Base-by-base conservation (phyloP, 768 basidiomycete genomes). In the Ramaria rubella region DNA sequence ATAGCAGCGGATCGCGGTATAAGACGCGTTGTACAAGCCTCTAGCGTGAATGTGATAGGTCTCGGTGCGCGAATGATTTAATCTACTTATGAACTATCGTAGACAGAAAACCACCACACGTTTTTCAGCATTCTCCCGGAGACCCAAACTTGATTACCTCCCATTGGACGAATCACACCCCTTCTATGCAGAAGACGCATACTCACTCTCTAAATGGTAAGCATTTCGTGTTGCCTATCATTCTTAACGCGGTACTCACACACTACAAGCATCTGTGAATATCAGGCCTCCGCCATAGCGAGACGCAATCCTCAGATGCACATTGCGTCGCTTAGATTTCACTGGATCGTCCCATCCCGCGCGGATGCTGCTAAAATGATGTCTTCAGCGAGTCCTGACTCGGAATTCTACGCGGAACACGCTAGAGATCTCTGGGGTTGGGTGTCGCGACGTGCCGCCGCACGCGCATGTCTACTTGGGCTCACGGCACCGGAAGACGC, bases 1-100 rank as follows among this genome's bases (percentile, higher is more conserved):
- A 81, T 82, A 4, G 80, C 80, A 53, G 84, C 82, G 46, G 83
- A 86, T 77, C 69, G 86, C 33, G 80, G 80, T 7, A 86, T 86
- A 63, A 73, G 72, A 26, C 76, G 80, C 6, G 66, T 87, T 34
- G 83, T 80, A 1, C 83, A 81, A 66, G 84, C 86, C 5, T 86
- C 84, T 19, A 78, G 77, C 4, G 82, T 82, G 53, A 86, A 87
- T 61, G 82, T 82, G 44, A 63, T 85, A 27, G 46, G 46, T n/a
- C 46, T 48, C 12, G 46, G 46, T 48, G 29, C 17, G 23, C n/a
- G n/a, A n/a, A n/a, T 36, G 73, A 73, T 3, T 68, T 78, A 66
- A 69, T 75, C 7, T 86, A 67, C 68, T 78, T 79, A 72, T 42
- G 49, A 65, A 33, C 23, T 42, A 42, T 3, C 40, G 3, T 42